Evolutionary conservation across 257 asterid species (phyloP), one percentile per base, ranked within the genome.

Genomic region (Solanum tarapatanum): DNA sequence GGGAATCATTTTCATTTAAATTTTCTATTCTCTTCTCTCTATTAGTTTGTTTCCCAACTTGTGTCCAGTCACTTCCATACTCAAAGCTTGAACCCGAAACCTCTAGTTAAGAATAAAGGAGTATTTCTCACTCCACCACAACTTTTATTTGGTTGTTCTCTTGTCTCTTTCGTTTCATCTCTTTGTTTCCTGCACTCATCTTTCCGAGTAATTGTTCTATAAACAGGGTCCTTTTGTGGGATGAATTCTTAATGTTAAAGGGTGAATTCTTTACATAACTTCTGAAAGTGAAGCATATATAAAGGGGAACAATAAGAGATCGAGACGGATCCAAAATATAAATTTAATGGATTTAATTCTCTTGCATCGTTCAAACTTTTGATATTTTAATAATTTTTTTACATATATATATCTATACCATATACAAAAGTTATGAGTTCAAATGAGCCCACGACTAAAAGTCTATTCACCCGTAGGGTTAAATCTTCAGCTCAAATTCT

Each of bases 311-410:
- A 55, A 19, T 55, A 55, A 19, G 64, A 55, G 11, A 55, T 19
- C 11, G 24, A 55, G 64, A 19, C 24, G 11, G 24, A 55, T 55
- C 24, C 64, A 7, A 55, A 0, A 55, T 55, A 17, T 55, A 19
- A 55, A 55, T 55, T 55, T 55, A 55, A 55, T 19, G 64, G 24
- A 55, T 55, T 55, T 55, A 55, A 55, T 2, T 55, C 24, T 19
- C 4, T 55, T 19, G 24, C 11, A 55, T 0, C 4, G n/a, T 55
- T 19, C n/a, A 55, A 55, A 0, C 24, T 55, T 55, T 17, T 0
- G 0, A 55, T 19, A 55, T 19, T 55, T 17, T 55, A 55, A 17
- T 55, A 55, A 2, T 19, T 7, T 55, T 2, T 55, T 55, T 55
- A 55, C 64, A 55, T 0, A 51, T 6, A 51, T 39, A 41, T 55